Evolutionary conservation across 352 stramenopile genomes (phyloP).

Genomic region (Globisporangium rhizosaccharum): DNA sequence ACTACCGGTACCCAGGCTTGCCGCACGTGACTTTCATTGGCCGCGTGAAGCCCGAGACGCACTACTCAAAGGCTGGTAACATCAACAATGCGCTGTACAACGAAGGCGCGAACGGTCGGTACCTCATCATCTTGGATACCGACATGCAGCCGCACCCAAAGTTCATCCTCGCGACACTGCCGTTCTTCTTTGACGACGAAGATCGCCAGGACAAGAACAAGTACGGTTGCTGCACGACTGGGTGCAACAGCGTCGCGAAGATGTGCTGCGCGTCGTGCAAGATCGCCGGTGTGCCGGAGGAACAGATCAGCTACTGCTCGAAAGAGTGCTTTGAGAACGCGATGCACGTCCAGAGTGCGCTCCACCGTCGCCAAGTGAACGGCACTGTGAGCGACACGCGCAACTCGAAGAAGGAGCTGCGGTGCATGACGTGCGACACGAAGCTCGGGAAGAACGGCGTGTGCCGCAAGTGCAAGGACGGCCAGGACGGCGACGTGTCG

Average conservation of each 20-base stretch:
- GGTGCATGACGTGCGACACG: slow-evolving; percentile 64
- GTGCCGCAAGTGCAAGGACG: slow-evolving; percentile 75
- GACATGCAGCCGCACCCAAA: slow-evolving; percentile 87
- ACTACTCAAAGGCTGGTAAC: slow-evolving; percentile 87
- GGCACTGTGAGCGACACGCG: slow-evolving; percentile 70
- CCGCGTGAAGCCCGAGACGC: slow-evolving; percentile 62
- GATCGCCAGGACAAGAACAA: slow-evolving; percentile 56
- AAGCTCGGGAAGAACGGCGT: slow-evolving; percentile 71
- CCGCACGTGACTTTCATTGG: slow-evolving; percentile 76
- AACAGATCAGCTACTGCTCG: slow-evolving; percentile 83
- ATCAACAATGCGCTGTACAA: slow-evolving; percentile 90
- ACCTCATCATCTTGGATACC: slow-evolving; percentile 75
- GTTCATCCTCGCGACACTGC: slow-evolving; percentile 73
- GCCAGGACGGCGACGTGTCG: slow-evolving; percentile 46
- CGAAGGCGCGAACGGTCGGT: slow-evolving; percentile 73
- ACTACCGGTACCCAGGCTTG: slow-evolving; percentile 80
- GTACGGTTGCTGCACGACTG: slow-evolving; percentile 65
- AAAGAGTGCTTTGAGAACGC: slow-evolving; percentile 86
- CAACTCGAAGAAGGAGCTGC: slow-evolving; percentile 65
- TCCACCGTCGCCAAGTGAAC: slow-evolving; percentile 82
- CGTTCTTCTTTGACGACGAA: slow-evolving; percentile 86
- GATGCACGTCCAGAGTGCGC: slow-evolving; percentile 66
- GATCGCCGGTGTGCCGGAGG: slow-evolving; percentile 76
- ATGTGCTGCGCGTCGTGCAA: slow-evolving; percentile 85
- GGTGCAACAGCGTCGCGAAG: slow-evolving; percentile 77